These are phyloP conservation scores for Trichoderma aggressivum DNA, from an alignment of 2,329 filamentous ascomycete genomes.

Conservation along the genomic window DNA sequence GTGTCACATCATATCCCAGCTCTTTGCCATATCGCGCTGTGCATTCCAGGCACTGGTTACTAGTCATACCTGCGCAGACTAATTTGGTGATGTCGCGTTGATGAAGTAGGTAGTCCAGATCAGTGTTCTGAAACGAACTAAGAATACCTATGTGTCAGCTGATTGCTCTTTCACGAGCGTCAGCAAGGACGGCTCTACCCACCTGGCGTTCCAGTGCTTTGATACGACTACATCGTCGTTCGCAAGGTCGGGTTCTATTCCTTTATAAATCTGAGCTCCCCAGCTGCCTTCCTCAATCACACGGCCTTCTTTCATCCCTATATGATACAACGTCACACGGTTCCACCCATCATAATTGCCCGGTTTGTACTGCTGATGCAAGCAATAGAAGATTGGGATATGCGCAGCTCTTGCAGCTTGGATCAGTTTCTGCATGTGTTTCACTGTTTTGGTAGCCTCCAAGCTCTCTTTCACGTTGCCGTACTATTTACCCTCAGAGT, in stretches of 20 bases:
- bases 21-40: conserved; percentile 20
- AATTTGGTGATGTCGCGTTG: conserved; percentile 19
- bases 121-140: background rate
- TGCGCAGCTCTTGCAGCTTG: conserved; percentile 1
- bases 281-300: conserved; percentile 19
- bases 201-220: background rate
- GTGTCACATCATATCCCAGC: background rate
- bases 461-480: background rate
- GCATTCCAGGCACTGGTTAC: conserved; percentile 20
- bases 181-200: background rate
- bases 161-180: background rate
- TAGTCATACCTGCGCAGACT: conserved; percentile 17
- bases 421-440: conserved; percentile 8
- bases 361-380: conserved; percentile 16
- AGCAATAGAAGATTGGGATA: conserved; percentile 20
- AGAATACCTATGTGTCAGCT: background rate
- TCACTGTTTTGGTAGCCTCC: background rate
- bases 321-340: conserved; percentile 4
- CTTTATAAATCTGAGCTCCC: conserved; percentile 19
- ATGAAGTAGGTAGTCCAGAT: background rate
- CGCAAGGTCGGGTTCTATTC: conserved; percentile 15
- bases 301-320: background rate
- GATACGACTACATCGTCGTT: conserved; percentile 21
- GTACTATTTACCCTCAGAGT: conserved; percentile 18
- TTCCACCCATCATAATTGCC: conserved; percentile 15